Conservation (phyloP, 495 filamentous ascomycete genomes). For the Aspergillus haitiensis region DNA sequence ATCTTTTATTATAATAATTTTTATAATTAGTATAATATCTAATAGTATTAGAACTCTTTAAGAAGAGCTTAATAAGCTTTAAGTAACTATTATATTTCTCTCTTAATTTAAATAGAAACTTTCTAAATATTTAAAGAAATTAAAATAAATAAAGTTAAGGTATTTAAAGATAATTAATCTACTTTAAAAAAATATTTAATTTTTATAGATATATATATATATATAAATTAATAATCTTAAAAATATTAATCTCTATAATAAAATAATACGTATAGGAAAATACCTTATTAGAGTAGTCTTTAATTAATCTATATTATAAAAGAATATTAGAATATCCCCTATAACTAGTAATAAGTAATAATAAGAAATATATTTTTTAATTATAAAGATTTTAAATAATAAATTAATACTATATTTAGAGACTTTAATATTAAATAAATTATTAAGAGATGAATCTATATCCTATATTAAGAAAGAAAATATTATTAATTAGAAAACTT, state of each 20-base stretch:
- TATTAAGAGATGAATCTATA: not conserved
- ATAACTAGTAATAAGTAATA: not conserved
- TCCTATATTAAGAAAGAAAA: not conserved
- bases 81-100: no score
- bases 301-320: not conserved
- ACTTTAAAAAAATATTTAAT: not conserved
- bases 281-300: not conserved
- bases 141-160: not conserved
- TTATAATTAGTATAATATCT: no score
- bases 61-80: no score
- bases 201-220: not conserved
- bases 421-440: not conserved
- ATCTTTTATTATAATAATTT: no score
- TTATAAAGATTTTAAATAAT: not conserved
- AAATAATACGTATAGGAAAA: not conserved
- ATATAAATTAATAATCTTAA: not conserved
- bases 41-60: no score
- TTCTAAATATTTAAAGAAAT: no score
- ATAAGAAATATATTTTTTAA: not conserved
- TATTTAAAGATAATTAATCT: not conserved
- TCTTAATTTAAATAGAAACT: no score
- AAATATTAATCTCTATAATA: no score
- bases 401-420: not conserved
- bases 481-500: not conserved
- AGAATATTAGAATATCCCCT: not conserved